phyloP scores from a whole-genome alignment of 768 basidiomycete species.

The Hysterangium stoloniferum region DNA sequence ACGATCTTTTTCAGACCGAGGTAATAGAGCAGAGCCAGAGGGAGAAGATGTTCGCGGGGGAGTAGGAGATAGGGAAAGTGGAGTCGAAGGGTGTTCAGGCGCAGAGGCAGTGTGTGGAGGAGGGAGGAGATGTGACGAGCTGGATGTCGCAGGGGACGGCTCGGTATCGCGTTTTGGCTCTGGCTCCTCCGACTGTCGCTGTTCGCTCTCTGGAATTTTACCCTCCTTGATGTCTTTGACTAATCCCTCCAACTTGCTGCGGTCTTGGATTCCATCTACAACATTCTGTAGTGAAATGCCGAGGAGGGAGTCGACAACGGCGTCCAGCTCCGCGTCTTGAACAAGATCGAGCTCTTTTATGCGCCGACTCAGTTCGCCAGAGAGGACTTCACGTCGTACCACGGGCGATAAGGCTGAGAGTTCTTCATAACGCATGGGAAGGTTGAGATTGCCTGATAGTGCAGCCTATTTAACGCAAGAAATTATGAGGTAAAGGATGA shows the following conservation, averaged over 20 bases:
- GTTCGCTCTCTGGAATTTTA: conserved; percentile 28
- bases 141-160: conserved; percentile 46
- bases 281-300: conserved; percentile 67
- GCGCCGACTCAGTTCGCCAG: conserved; percentile 73
- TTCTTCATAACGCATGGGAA: conserved; percentile 86
- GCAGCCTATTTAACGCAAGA: conserved; percentile 51
- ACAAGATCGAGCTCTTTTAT: conserved; percentile 44
- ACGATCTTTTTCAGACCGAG: conserved; percentile 64
- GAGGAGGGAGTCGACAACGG: conserved; percentile 67
- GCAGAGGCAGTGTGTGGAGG: conserved; percentile 70
- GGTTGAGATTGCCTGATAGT: conserved; percentile 65
- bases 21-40: conserved; percentile 47
- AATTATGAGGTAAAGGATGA: conserved; percentile 4
- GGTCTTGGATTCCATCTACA: conserved; percentile 67
- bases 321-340: conserved; percentile 46
- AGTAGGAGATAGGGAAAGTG: conserved; percentile 70
- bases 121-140: conserved; percentile 66
- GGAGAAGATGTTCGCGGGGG: conserved; percentile 83
- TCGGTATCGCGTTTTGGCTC: neutral
- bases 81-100: conserved; percentile 86
- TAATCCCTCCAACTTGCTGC: conserved; percentile 56
- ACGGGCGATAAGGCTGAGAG: conserved; percentile 77
- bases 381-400: conserved; percentile 78
- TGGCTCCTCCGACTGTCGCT: conserved; percentile 15
- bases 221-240: conserved; percentile 34